Conservation (phyloP, 106 monocot species). For the Iris macrosiphon region DNA sequence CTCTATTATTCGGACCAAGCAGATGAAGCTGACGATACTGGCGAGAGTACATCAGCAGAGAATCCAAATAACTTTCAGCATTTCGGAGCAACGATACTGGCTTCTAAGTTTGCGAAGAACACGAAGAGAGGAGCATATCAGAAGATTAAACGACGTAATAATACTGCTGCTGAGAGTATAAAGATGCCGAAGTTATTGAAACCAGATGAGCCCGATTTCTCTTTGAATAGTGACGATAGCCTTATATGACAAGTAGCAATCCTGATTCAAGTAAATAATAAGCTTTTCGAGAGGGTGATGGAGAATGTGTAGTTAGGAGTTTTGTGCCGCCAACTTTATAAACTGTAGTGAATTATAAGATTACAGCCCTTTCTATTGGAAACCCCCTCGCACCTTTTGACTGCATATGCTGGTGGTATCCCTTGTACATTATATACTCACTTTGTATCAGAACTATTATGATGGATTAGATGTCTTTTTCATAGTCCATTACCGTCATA, state of each 20-base stretch:
- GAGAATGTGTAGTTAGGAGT: too few relatives aligned
- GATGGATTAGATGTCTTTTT: too few relatives aligned
- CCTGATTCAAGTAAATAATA: too few relatives aligned
- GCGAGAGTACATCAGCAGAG: constrained; percentile 1
- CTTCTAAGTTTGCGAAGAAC: constrained; percentile 63
- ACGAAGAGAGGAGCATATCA: constrained; percentile 41
- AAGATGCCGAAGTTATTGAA: constrained; percentile 72
- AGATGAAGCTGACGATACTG: constrained; percentile 1
- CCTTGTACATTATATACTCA: too few relatives aligned
- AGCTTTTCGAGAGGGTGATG: too few relatives aligned
- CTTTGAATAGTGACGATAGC: constrained; percentile 28
- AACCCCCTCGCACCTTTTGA: too few relatives aligned
- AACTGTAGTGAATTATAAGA: too few relatives aligned
- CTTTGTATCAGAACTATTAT: too few relatives aligned
- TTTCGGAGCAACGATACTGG: constrained; percentile 50
- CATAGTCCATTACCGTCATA: too few relatives aligned
- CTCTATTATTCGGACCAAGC: constrained; percentile 17
- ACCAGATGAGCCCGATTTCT: constrained; percentile 72
- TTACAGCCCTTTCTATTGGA: too few relatives aligned
- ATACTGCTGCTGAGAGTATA: constrained; percentile 20
- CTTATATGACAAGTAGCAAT: constrained; percentile 6
- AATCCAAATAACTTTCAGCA: constrained; percentile 8
- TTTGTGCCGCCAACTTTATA: too few relatives aligned
- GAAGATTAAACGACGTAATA: constrained; percentile 14
- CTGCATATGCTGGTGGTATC: too few relatives aligned